Percentiles rank a stretch among this genome's conserved stretches.
These are phyloP conservation scores for Pythium rishiriense DNA, from an alignment of 352 stramenopile species.

Conservation along the genomic window DNA sequence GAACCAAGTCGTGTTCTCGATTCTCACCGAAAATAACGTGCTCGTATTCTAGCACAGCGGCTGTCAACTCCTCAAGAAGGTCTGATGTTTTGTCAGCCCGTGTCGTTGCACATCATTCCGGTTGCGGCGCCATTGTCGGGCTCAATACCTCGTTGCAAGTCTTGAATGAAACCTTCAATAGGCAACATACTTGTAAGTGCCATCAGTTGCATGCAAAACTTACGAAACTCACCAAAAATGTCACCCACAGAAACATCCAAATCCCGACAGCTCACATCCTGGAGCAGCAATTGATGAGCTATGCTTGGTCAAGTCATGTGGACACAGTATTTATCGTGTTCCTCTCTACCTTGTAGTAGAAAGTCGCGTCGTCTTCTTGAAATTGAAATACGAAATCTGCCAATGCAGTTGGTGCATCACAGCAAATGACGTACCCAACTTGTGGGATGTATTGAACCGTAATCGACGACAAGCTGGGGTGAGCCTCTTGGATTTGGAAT, in stretches of 20 bases:
- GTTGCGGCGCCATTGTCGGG: not conserved
- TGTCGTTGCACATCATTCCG: not conserved
- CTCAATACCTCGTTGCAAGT: constrained; percentile 68
- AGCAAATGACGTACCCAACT: constrained; percentile 86
- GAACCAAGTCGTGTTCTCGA: not conserved
- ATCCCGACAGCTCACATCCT: constrained; percentile 78
- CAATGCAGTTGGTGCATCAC: constrained; percentile 61
- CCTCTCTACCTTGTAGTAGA: constrained; percentile 86
- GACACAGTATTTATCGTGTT: not conserved
- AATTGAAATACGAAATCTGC: constrained; percentile 87
- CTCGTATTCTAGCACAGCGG: constrained; percentile 72
- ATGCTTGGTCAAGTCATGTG: not conserved
- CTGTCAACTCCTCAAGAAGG: constrained; percentile 72
- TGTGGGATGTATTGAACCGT: constrained; percentile 87
- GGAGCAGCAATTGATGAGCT: not conserved
- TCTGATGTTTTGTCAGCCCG: constrained; percentile 38
- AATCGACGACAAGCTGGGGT: constrained; percentile 68
- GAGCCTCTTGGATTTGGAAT: constrained; percentile 77
- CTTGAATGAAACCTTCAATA: constrained; percentile 70
- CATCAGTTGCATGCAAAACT: not conserved
- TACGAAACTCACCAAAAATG: constrained; percentile 59
- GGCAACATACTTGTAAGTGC: not conserved
- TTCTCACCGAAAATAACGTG: constrained; percentile 58
- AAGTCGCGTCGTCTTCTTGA: constrained; percentile 83
- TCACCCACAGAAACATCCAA: constrained; percentile 82